Percentiles rank a stretch among this genome's conserved stretches.
These are phyloP conservation scores for Daedalea quercina DNA, from an alignment of 768 basidiomycete species.

Conservation along the genomic window DNA sequence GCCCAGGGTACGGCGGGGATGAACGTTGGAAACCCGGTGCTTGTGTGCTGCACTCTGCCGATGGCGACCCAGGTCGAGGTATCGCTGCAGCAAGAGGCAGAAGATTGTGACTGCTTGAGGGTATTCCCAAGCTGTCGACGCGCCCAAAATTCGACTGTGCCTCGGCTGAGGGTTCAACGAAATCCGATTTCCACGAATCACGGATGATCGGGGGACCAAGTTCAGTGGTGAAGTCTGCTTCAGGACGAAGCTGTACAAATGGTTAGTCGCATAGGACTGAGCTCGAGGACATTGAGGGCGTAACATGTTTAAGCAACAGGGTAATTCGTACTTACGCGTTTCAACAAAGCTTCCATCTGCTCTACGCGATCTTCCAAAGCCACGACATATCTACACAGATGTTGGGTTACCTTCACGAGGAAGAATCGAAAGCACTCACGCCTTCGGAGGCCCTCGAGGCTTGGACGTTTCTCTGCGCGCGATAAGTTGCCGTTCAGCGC, in stretches of 20 bases:
- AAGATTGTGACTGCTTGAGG: neutral
- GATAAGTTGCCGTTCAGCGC: neutral
- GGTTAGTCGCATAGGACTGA: neutral
- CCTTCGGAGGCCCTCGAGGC: constrained; percentile 33
- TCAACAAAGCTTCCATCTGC: constrained; percentile 29
- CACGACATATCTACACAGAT: constrained; percentile 22
- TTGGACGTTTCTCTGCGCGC: constrained; percentile 28
- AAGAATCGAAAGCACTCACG: constrained; percentile 20
- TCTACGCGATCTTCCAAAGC: constrained; percentile 30
- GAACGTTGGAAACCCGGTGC: neutral
- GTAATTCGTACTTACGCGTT: constrained; percentile 23
- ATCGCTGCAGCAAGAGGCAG: neutral
- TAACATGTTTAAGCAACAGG: neutral
- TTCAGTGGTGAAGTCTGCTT: constrained; percentile 52
- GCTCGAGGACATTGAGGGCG: neutral
- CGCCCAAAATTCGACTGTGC: neutral
- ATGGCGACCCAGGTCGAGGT: neutral
- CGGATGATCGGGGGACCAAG: constrained; percentile 57
- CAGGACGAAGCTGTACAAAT: constrained; percentile 48
- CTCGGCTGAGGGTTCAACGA: neutral
- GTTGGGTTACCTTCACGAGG: neutral
- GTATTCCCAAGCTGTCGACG: neutral
- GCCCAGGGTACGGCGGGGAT: neutral
- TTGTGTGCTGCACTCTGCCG: neutral
- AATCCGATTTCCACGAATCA: constrained; percentile 50